Evolutionary conservation across 2,329 filamentous ascomycete genomes (phyloP).

Genomic region (Hypomyces rosellus): DNA sequence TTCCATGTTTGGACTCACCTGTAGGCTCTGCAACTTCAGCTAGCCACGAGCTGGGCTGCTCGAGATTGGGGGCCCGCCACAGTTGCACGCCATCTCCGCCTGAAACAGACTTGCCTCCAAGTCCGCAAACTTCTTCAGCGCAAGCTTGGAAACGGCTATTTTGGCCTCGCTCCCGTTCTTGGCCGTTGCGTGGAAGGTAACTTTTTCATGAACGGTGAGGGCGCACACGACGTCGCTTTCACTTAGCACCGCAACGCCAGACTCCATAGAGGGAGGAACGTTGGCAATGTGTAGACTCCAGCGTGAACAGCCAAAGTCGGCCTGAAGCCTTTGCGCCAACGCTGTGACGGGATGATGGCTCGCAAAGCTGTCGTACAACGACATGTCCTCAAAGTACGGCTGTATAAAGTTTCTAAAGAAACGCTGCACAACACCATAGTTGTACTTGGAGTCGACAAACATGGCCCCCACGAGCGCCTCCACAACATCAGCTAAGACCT

Average conservation of each 20-base stretch:
- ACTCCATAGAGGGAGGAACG: conserved; percentile 34
- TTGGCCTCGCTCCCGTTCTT: conserved; percentile 69
- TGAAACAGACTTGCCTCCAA: background rate
- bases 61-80: background rate
- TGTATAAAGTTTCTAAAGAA: conserved; percentile 75
- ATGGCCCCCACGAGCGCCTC: conserved; percentile 86
- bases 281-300: conserved; percentile 50
- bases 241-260: conserved; percentile 31
- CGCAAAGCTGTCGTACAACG: conserved; percentile 78
- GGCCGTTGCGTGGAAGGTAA: conserved; percentile 56
- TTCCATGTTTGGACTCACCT: too few species aligned
- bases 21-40: too few species aligned
- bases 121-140: conserved; percentile 2
- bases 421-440: conserved; percentile 62
- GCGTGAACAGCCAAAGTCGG: conserved; percentile 57
- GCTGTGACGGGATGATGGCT: conserved; percentile 79
- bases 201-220: conserved; percentile 66
- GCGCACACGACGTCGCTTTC: conserved; percentile 58
- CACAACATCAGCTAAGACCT: conserved; percentile 75
- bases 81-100: conserved; percentile 9
- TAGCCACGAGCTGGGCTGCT: too few species aligned
- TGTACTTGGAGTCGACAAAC: conserved; percentile 81
- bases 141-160: conserved; percentile 52
- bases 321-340: conserved; percentile 57
- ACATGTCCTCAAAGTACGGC: conserved; percentile 80